Evolutionary conservation across 2,329 filamentous ascomycete genomes (phyloP).

Genomic region (Emmonsia crescens): DNA sequence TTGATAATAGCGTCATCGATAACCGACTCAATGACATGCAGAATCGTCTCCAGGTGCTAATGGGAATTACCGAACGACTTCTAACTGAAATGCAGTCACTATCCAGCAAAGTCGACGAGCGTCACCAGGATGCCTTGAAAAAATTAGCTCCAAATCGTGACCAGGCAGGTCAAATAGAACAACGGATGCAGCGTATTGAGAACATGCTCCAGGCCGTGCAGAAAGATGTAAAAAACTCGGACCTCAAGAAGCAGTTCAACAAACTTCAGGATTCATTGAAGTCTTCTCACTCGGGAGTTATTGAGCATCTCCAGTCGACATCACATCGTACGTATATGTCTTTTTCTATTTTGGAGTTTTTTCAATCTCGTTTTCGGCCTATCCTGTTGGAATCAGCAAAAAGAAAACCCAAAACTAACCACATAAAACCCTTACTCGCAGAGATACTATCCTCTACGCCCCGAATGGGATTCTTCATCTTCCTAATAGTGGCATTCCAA

Average conservation of each 20-base stretch:
- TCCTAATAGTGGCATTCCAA: conserved; percentile 65
- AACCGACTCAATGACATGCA: conserved; percentile 44
- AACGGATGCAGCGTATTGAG: conserved; percentile 45
- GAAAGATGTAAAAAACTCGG: conserved; percentile 45
- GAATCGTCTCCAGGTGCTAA: conserved; percentile 59
- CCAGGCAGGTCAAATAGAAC: conserved; percentile 31
- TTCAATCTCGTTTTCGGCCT: conserved; percentile 10
- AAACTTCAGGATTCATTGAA: conserved; percentile 45
- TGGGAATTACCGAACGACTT: conserved; percentile 49
- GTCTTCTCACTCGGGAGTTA: conserved; percentile 43
- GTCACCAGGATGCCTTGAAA: conserved; percentile 41
- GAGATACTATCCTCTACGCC: conserved; percentile 45
- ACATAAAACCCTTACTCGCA: conserved; percentile 16
- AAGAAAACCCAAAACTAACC: conserved; percentile 34
- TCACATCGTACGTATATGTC: conserved; percentile 36
- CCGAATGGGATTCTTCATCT: conserved; percentile 52
- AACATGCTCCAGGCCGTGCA: conserved; percentile 40
- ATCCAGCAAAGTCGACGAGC: conserved; percentile 42
- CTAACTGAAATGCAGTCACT: conserved; percentile 42
- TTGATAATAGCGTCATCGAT: conserved; percentile 25
- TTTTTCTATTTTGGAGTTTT: background rate
- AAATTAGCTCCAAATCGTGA: conserved; percentile 25
- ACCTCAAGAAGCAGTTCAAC: conserved; percentile 45
- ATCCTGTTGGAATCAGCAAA: conserved; percentile 19
- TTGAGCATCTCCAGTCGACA: conserved; percentile 42